Conservation (phyloP, 306 rosid genomes). For the Cicer yamashitae region DNA sequence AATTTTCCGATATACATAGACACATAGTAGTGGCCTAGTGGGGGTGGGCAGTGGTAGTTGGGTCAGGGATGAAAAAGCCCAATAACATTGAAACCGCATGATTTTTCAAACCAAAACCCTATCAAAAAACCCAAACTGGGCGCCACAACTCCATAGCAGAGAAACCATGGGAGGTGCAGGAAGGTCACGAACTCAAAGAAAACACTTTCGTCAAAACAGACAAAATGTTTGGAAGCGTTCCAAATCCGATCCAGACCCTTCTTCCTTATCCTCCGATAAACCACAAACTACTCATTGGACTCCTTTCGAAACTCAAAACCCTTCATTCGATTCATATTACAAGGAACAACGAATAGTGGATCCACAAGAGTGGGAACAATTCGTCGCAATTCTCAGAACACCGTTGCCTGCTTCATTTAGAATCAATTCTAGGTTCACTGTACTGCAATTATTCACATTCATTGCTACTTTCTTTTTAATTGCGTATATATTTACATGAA, state of each 20-base stretch:
- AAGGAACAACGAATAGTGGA: conserved; percentile 77
- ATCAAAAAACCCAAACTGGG: conserved; percentile 20
- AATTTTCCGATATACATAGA: too few relatives aligned
- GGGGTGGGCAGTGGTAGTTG: background rate
- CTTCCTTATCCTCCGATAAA: conserved; percentile 37
- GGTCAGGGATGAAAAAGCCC: conserved; percentile 19
- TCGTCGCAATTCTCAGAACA: conserved; percentile 76
- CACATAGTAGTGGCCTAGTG: background rate
- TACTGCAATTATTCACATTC: background rate
- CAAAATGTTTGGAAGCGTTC: conserved; percentile 96
- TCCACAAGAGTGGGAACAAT: conserved; percentile 72
- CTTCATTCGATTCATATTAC: conserved; percentile 72
- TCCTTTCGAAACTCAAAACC: conserved; percentile 75
- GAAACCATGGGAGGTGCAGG: conserved; percentile 69
- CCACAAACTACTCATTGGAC: conserved; percentile 58
- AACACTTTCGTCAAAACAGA: conserved; percentile 78
- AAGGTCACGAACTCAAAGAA: conserved; percentile 85
- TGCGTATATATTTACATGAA: background rate
- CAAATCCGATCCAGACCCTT: conserved; percentile 61
- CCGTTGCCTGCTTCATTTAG: conserved; percentile 90
- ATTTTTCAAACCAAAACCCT: conserved; percentile 43
- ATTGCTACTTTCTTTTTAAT: background rate
- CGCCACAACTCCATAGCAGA: background rate
- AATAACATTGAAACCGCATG: background rate
- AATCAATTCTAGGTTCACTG: conserved; percentile 73